Percentiles rank a stretch among this genome's conserved stretches.
phyloP scores from a whole-genome alignment of 129 eudicot species.

The Flaveria trinervia region DNA sequence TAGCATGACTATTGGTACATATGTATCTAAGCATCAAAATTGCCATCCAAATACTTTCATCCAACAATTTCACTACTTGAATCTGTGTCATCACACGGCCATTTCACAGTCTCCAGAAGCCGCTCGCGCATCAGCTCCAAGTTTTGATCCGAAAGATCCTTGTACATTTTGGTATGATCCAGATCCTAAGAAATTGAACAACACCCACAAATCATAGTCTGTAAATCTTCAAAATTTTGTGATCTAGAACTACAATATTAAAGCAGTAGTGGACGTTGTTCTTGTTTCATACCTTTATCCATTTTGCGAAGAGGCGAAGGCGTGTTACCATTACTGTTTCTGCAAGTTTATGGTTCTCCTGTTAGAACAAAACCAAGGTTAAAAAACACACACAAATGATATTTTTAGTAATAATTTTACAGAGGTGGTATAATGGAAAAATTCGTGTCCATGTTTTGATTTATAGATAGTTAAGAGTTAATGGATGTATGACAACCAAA shows the following conservation, averaged over 20 bases:
- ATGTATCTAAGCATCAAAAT: neutral
- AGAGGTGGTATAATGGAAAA: neutral
- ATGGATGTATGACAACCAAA: neutral
- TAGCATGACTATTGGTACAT: no score
- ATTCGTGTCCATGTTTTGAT: neutral
- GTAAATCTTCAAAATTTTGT: neutral
- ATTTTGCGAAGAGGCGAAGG: slow-evolving; percentile 82
- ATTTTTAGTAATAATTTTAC: neutral
- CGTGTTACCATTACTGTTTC: slow-evolving; percentile 93
- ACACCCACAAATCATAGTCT: slow-evolving; percentile 8
- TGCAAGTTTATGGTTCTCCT: slow-evolving; percentile 91
- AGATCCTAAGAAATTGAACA: slow-evolving; percentile 45
- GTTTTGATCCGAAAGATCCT: slow-evolving; percentile 74
- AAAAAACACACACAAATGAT: neutral
- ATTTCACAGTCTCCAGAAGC: slow-evolving; percentile 67
- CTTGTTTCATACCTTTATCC: slow-evolving; percentile 63
- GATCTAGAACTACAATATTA: slow-evolving; percentile 8
- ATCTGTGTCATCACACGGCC: slow-evolving; percentile 67
- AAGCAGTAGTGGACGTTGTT: neutral
- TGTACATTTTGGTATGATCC: slow-evolving; percentile 74
- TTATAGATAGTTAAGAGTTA: neutral
- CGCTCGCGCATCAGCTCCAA: slow-evolving; percentile 91
- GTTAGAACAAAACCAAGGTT: slow-evolving; percentile 14
- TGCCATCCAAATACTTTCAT: slow-evolving; percentile 15
- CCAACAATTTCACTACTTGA: slow-evolving; percentile 57